Evolutionary conservation across 306 rosid species (phyloP).

Genomic region (Cercis canadensis): DNA sequence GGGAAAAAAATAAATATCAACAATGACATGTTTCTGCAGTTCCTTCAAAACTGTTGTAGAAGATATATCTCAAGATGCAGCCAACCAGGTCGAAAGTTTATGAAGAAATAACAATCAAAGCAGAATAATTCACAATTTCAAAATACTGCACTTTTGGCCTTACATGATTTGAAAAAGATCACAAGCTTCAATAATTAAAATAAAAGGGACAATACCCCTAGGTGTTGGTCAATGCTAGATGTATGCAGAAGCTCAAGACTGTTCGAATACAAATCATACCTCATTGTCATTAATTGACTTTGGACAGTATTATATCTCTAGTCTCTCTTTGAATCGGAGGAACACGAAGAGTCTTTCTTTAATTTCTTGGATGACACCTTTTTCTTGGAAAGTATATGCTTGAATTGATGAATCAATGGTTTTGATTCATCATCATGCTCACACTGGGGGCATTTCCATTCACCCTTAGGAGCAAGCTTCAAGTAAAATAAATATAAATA

Average conservation of each 20-base stretch:
- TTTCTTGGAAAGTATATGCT: neutral
- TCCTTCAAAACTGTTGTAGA: no score
- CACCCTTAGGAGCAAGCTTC: slow-evolving; percentile 8
- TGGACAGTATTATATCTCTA: neutral
- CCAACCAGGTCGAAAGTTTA: no score
- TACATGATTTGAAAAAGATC: no score
- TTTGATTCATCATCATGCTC: neutral
- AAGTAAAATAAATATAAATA: neutral
- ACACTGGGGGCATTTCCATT: slow-evolving; percentile 19
- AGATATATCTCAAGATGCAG: no score
- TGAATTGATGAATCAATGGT: neutral
- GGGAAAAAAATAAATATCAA: no score
- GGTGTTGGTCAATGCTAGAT: no score
- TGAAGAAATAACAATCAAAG: no score
- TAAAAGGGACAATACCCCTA: no score
- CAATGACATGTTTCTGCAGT: no score
- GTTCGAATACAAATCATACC: neutral
- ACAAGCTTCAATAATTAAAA: no score
- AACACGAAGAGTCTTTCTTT: neutral
- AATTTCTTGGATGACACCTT: neutral
- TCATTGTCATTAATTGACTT: neutral
- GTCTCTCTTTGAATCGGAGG: neutral
- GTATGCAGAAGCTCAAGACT: slow-evolving; percentile 1
- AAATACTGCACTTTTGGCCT: no score
- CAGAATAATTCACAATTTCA: no score